phyloP scores from a whole-genome alignment of 371 early-diverging fungal species.

The Umbelopsis sp. region DNA sequence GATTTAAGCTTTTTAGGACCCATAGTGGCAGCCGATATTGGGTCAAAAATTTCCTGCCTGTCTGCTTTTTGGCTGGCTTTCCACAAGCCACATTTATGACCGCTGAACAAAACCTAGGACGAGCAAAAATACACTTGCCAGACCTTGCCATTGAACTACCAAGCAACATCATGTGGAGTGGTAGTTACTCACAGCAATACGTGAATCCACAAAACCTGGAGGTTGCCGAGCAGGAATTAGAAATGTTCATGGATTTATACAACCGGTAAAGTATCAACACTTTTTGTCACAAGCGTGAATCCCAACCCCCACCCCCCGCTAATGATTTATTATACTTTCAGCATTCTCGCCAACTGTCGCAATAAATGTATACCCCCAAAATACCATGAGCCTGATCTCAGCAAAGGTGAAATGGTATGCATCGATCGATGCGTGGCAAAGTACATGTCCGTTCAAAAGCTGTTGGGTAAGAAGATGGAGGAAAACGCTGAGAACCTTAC shows the following conservation, averaged over 20 bases:
- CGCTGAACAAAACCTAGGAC: not conserved
- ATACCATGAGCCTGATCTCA: conserved; percentile 87
- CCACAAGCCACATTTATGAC: conserved; percentile 1
- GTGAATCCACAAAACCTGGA: conserved; percentile 70
- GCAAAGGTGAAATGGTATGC: conserved; percentile 96
- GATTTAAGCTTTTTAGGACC: conserved; percentile 14
- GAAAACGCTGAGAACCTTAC: conserved; percentile 32
- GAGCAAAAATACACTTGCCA: not conserved
- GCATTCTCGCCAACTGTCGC: conserved; percentile 85
- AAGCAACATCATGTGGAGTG: conserved; percentile 41
- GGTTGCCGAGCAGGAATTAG: conserved; percentile 79
- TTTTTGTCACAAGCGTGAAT: not conserved
- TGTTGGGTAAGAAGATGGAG: conserved; percentile 72
- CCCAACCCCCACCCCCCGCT: not conserved
- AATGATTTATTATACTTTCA: conserved; percentile 25
- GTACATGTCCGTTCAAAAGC: conserved; percentile 78
- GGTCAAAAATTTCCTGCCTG: not conserved
- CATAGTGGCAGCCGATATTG: not conserved
- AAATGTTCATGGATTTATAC: conserved; percentile 78
- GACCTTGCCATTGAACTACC: not conserved
- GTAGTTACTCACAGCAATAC: conserved; percentile 47
- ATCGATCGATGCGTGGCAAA: conserved; percentile 92
- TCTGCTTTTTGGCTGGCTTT: not conserved
- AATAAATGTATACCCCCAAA: conserved; percentile 85
- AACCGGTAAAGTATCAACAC: conserved; percentile 52